Evolutionary conservation across 2,329 filamentous ascomycete genomes (phyloP), one percentile per base, ranked within the genome.

Genomic region (Balansia obtecta): DNA sequence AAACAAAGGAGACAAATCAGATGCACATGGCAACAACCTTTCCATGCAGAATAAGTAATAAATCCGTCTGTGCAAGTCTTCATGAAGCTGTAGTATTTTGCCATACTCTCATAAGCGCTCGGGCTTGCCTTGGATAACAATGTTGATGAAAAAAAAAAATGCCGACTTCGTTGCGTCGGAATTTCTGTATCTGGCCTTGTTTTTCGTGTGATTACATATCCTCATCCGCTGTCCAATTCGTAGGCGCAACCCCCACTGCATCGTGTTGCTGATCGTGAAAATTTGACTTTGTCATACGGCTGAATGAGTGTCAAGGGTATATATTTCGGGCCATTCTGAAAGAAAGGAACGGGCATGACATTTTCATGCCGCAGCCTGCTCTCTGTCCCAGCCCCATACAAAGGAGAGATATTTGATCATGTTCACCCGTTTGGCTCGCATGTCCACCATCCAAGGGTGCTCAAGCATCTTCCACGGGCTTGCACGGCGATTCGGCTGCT

Each of bases 391-490:
- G 52, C 90, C 93, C 93, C 93, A 98, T 42, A 98, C 93, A 60
- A 93, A 89, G 54, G 84, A 82, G 52, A 98, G 77, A 68, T 96
- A 98, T 61, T 89, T 86, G 57, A 82, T 82, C 90, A 98, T 97
- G 69, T 97, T 97, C 65, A 98, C 93, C 59, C 93, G 88, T 75
- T 96, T 97, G 50, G 81, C 77, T 61, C 85, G 85, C 88, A 97
- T 97, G 62, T 98, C 93, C 41, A 88, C 74, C 84, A 98, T 95
- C 93, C 93, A 98, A 2, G 93, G 93, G 70, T 98, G 93, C 64
- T 98, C 93, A 56, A 95, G 80, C 90, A 98, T 98, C 61, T 91
- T 87, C 93, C 93, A 98, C 12, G 93, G 93, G 53, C 87, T 95
- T 32, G 91, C 93, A 64, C 93, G 79, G 61, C 90, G 82, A 52